These are phyloP conservation scores for Colletotrichum sansevieriae DNA, from an alignment of 2,329 filamentous ascomycete genomes.

Conservation along the genomic window DNA sequence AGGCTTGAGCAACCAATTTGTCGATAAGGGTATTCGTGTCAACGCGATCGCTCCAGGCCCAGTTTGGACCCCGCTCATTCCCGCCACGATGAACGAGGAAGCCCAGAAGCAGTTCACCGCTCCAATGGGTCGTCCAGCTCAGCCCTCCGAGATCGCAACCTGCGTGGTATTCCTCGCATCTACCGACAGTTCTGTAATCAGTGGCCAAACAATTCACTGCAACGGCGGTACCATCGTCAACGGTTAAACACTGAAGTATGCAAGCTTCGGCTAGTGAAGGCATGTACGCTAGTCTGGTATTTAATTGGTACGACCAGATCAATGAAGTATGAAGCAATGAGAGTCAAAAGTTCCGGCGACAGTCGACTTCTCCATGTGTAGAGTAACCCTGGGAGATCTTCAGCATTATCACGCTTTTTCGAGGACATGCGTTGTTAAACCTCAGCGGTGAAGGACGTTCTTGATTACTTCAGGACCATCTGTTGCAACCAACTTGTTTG, in stretches of 20 bases:
- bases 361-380: not conserved
- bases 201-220: constrained; percentile 74
- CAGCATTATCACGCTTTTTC: no score
- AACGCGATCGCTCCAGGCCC: constrained; percentile 84
- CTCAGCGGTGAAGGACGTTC: no score
- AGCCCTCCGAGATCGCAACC: constrained; percentile 85
- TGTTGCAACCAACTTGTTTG: not conserved
- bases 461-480: no score
- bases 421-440: no score
- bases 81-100: constrained; percentile 77
- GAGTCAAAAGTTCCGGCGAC: not conserved
- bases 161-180: constrained; percentile 86
- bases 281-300: constrained; percentile 23
- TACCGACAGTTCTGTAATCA: constrained; percentile 79
- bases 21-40: constrained; percentile 79
- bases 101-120: constrained; percentile 79
- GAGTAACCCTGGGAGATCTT: no score
- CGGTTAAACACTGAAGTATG: constrained; percentile 51
- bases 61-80: constrained; percentile 83
- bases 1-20: constrained; percentile 80
- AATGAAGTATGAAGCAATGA: constrained; percentile 30
- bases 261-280: not conserved
- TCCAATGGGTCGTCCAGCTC: constrained; percentile 82
- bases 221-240: constrained; percentile 65
- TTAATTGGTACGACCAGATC: constrained; percentile 9